These are phyloP conservation scores for Periconia digitata DNA, from an alignment of 2,329 filamentous ascomycete genomes.

Conservation along the genomic window DNA sequence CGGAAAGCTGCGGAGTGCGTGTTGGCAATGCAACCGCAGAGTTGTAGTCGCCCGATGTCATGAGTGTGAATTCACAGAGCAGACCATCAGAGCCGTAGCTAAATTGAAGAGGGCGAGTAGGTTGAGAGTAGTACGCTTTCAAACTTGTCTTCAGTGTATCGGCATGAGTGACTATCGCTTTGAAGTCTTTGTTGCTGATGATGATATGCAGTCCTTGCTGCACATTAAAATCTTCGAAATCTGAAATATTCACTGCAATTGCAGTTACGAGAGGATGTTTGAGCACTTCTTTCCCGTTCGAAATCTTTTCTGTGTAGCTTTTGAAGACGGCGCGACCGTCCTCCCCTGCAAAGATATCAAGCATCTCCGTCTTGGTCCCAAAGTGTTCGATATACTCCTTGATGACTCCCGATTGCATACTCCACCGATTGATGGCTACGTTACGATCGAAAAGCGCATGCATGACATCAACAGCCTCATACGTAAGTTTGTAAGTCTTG, in stretches of 20 bases:
- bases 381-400: constrained; percentile 80
- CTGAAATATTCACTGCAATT: constrained; percentile 73
- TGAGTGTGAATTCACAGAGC: constrained; percentile 75
- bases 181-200: constrained; percentile 81
- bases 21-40: constrained; percentile 42
- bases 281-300: constrained; percentile 70
- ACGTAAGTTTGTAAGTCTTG: constrained; percentile 75
- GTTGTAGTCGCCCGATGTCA: constrained; percentile 71
- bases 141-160: constrained; percentile 68
- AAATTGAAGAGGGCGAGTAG: constrained; percentile 71
- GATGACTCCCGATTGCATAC: constrained; percentile 69
- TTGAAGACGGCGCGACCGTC: constrained; percentile 72
- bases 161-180: constrained; percentile 75
- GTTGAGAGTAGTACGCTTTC: constrained; percentile 69
- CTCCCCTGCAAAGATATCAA: constrained; percentile 71
- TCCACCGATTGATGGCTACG: constrained; percentile 70
- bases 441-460: constrained; percentile 73
- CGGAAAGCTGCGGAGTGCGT: constrained; percentile 41
- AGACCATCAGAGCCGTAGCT: constrained; percentile 70
- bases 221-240: constrained; percentile 74
- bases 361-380: constrained; percentile 75
- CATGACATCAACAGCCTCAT: constrained; percentile 72
- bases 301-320: constrained; percentile 78
- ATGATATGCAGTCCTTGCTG: constrained; percentile 77
- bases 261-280: constrained; percentile 81